Evolutionary conservation across 495 filamentous ascomycete species (phyloP).

Genomic region (Xylaria scruposa): DNA sequence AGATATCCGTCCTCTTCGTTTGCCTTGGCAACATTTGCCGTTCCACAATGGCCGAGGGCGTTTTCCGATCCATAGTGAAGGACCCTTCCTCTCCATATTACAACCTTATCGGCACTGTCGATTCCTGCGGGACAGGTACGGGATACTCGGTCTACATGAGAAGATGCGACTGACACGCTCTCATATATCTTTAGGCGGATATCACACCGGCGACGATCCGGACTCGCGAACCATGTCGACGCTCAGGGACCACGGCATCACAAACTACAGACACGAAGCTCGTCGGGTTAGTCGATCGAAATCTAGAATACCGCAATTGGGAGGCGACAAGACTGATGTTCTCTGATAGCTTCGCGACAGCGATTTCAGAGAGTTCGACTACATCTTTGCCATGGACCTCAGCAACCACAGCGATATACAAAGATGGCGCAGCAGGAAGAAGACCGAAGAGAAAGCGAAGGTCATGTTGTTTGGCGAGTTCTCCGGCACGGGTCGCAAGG

Average conservation of each 20-base stretch:
- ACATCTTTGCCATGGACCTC: conserved; percentile 92
- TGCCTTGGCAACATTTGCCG: conserved; percentile 96
- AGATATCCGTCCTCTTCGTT: conserved; percentile 86
- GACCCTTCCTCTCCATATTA: conserved; percentile 56
- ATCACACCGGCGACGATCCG: conserved; percentile 74
- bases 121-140: conserved; percentile 83
- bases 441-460: conserved; percentile 58
- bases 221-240: conserved; percentile 87
- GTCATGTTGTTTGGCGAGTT: conserved; percentile 89
- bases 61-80: conserved; percentile 77
- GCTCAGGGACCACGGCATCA: conserved; percentile 74
- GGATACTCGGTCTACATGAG: neutral
- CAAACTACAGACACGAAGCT: conserved; percentile 76
- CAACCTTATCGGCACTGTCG: conserved; percentile 70
- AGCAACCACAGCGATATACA: conserved; percentile 78
- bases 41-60: conserved; percentile 94
- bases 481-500: conserved; percentile 66
- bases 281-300: conserved; percentile 63
- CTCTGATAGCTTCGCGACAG: conserved; percentile 43
- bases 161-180: neutral
- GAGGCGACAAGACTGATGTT: conserved; percentile 21
- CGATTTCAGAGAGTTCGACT: conserved; percentile 87
- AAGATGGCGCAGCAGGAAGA: conserved; percentile 60
- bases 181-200: conserved; percentile 57
- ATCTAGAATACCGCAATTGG: neutral